Percentiles rank a stretch among this genome's conserved stretches.
phyloP scores from a whole-genome alignment of 768 basidiomycete genomes.

The Lactifluus volemus region DNA sequence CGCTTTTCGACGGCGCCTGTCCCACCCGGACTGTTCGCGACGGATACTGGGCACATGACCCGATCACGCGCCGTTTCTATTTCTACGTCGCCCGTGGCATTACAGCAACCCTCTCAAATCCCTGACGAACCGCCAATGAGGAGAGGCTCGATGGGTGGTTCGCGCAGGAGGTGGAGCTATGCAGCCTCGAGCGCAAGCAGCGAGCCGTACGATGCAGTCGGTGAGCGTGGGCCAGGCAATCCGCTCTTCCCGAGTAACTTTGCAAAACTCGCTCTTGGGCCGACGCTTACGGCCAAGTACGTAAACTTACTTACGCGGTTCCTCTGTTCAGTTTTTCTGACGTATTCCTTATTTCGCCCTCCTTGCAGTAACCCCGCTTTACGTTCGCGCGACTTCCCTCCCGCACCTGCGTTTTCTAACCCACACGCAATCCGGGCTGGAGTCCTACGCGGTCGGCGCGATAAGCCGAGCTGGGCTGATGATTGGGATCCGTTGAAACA shows the following conservation, averaged over 20 bases:
- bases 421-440: slow-evolving; percentile 22
- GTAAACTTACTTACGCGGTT: slow-evolving; percentile 14
- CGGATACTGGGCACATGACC: slow-evolving; percentile 4
- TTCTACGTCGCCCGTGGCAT: slow-evolving; percentile 21
- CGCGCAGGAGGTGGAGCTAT: slow-evolving; percentile 13
- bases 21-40: slow-evolving; percentile 21
- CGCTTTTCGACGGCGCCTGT: slow-evolving; percentile 42
- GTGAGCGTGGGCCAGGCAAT: slow-evolving; percentile 60
- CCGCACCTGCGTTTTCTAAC: slow-evolving; percentile 23
- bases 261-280: slow-evolving; percentile 53
- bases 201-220: slow-evolving; percentile 40
- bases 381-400: slow-evolving; percentile 25
- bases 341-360: too few relatives aligned
- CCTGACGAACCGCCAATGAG: not conserved
- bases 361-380: slow-evolving; percentile 22
- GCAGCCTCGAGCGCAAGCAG: slow-evolving; percentile 17
- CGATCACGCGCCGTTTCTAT: slow-evolving; percentile 24
- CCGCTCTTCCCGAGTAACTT: slow-evolving; percentile 82
- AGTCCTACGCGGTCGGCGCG: slow-evolving; percentile 19
- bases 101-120: not conserved
- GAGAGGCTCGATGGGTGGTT: slow-evolving; percentile 6
- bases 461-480: slow-evolving; percentile 32
- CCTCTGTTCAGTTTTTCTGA: not conserved
- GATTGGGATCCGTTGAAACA: slow-evolving; percentile 34
- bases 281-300: slow-evolving; percentile 52